Base-by-base conservation (phyloP, 495 filamentous ascomycete genomes). In the Annulohypoxylon moriforme region DNA sequence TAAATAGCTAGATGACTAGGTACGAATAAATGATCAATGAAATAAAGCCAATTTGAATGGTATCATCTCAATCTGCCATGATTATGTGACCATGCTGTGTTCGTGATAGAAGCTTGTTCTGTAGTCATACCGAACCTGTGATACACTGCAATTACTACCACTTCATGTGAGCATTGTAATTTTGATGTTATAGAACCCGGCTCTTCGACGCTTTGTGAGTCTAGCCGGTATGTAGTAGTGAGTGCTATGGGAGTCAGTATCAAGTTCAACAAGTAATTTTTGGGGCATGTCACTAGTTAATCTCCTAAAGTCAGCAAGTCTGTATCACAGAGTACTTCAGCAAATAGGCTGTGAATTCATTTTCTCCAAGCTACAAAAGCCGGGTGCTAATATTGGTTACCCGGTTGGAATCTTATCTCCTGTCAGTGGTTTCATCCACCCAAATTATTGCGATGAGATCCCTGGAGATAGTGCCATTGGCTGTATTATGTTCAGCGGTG, bases 401-500 rank as follows among this genome's bases (percentile, higher is more conserved):
- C 58, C 44, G 33, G 18, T 20, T 20, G 11, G 11, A 59, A 16
- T 36, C 29, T 52, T 29, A 40, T 44, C 38, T 52, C 33, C 13
- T 24, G 40, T 27, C 31, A 14, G 24, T 5, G 11, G 27, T 61
- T 36, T 27, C 31, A 42, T 44, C 64, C 40, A 33, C 58, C 33
- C 20, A 52, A 27, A 42, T 31, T 59, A 62, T 69, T 25, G 11
- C 13, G 25, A 63, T 42, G 13, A 24, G 42, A 62, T 63, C 42
- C 18, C 50, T 34, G 24, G 11, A 63, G 24, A 62, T 31, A 53
- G 55, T 63, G 40, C 47, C 55, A 68, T 56, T 53, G 16, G 57
- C 71, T 73, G 44, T 52, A 58, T 61, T 62, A 36, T 73, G 71
- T 73, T 73, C 71, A 73, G 66, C 71, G 61, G 24, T 16, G 49